Base-by-base conservation (phyloP, 192 early-diverging fungal species). In the Dissophora globulifera region DNA sequence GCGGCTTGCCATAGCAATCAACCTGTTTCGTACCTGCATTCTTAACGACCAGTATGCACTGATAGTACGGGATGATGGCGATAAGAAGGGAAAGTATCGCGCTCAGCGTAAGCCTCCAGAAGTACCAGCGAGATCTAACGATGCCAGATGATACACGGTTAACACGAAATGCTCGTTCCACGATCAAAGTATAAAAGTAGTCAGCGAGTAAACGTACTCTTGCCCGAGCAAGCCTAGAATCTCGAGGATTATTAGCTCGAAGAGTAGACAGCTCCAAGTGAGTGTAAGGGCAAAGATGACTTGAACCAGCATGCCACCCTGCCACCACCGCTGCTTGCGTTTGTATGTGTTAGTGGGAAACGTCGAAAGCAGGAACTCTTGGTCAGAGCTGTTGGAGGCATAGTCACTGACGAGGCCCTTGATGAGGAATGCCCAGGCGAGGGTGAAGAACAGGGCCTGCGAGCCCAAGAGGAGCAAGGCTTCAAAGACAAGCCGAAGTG, bases 201-300 rank as follows among this genome's bases (percentile, higher is more conserved):
- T n/a, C n/a, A n/a, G n/a, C n/a, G 33, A 20, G 52, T 15, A 13
- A 38, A 41, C 23, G 29, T 83, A 82, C 76, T 85, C 84, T 64
- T 85, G 88, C 62, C 83, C 81, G 52, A 93, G 79, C 8, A 95
- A 56, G 8, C 87, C 87, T 43, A 82, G 80, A 54, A 96, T 93
- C 66, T 93, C 93, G 76, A 94, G 88, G 41, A 96, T 86, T 16
- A 96, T 82, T 53, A 96, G 85, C 60, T 93, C 86, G 67, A 96
- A 92, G 58, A 96, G 83, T 29, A 86, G 85, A 68, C 93, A 88
- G 31, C 88, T 86, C 64, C 85, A 86, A n/a, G 89, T 87, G 35
- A 96, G 85, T 20, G 91, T 89, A n/a, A 92, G 69, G 17, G 93
- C 87, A 62, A 95, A 96, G 11, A 91, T 70, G 3, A 86, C 82